Evolutionary conservation across 371 early-diverging fungal species (phyloP).

Genomic region (Basidiobolus heterosporus): DNA sequence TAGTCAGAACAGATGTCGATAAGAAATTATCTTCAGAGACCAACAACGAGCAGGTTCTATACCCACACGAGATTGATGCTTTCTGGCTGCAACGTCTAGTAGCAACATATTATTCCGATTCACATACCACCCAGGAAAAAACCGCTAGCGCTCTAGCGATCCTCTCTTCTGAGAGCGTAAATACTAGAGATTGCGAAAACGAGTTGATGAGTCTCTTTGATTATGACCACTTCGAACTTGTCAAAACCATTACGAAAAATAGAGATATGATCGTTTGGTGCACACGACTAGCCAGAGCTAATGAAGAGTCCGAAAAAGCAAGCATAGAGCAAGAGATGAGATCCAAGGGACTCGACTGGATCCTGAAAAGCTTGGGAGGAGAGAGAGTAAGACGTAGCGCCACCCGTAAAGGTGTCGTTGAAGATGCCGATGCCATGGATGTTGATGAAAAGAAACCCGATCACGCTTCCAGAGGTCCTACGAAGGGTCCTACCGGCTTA

Average conservation of each 20-base stretch:
- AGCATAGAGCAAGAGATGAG: conserved; percentile 51
- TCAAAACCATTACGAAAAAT: conserved; percentile 70
- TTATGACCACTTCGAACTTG: conserved; percentile 83
- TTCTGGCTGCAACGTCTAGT: conserved; percentile 93
- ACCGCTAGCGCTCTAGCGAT: conserved; percentile 56
- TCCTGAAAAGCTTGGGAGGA: conserved; percentile 47
- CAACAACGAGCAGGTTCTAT: background rate
- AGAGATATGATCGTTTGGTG: conserved; percentile 83
- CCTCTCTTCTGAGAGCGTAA: conserved; percentile 39
- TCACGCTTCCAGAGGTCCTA: conserved; percentile 5
- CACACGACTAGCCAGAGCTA: conserved; percentile 65
- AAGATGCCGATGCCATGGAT: conserved; percentile 20
- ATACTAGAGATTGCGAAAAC: conserved; percentile 80
- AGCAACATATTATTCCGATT: conserved; percentile 61
- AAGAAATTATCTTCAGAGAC: conserved; percentile 13
- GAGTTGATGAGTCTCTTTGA: conserved; percentile 84
- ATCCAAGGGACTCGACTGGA: conserved; percentile 41
- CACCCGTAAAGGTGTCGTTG: conserved; percentile 50
- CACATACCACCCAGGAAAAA: conserved; percentile 73
- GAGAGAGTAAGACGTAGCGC: conserved; percentile 21
- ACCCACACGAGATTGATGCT: conserved; percentile 77
- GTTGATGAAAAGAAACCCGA: conserved; percentile 11
- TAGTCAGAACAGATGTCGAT: conserved; percentile 13
- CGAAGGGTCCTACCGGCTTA: conserved; percentile 21
- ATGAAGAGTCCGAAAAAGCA: conserved; percentile 25